These are phyloP conservation scores for Penstemon eatonii DNA, from an alignment of 257 asterid species.

Conservation along the genomic window DNA sequence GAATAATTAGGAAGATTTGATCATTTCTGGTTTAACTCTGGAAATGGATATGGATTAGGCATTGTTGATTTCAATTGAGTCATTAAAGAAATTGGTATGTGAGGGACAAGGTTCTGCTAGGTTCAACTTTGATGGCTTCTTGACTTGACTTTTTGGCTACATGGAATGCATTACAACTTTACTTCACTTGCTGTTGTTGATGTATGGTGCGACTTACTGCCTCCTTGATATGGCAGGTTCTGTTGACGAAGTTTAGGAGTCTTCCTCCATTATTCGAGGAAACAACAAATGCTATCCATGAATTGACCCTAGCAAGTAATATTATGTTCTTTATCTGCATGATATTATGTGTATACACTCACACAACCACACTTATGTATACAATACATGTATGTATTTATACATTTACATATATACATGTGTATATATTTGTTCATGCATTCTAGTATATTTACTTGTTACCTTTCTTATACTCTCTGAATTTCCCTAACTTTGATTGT, in stretches of 20 bases:
- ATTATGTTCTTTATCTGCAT: background rate
- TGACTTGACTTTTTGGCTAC: background rate
- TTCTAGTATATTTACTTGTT: too few species aligned
- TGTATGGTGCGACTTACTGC: conserved; percentile 7
- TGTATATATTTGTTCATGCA: too few species aligned
- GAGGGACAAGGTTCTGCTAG: background rate
- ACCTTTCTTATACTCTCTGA: too few species aligned
- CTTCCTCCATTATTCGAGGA: conserved; percentile 59
- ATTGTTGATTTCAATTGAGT: background rate
- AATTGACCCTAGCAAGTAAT: conserved; percentile 59
- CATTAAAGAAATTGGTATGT: background rate
- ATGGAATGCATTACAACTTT: background rate
- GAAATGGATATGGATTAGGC: background rate
- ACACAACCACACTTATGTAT: too few species aligned
- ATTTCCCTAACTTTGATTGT: too few species aligned
- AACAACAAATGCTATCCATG: conserved; percentile 55
- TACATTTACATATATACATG: too few species aligned
- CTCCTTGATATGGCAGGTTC: conserved; percentile 40
- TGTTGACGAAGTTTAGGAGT: conserved; percentile 51
- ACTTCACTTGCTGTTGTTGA: background rate
- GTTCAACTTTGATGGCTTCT: background rate
- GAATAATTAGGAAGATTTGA: background rate
- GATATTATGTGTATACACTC: too few species aligned
- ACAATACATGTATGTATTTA: too few species aligned
- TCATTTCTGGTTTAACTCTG: background rate